These are phyloP conservation scores for Chrysoporthe austroafricana DNA, from an alignment of 2,329 filamentous ascomycete species.

Conservation along the genomic window DNA sequence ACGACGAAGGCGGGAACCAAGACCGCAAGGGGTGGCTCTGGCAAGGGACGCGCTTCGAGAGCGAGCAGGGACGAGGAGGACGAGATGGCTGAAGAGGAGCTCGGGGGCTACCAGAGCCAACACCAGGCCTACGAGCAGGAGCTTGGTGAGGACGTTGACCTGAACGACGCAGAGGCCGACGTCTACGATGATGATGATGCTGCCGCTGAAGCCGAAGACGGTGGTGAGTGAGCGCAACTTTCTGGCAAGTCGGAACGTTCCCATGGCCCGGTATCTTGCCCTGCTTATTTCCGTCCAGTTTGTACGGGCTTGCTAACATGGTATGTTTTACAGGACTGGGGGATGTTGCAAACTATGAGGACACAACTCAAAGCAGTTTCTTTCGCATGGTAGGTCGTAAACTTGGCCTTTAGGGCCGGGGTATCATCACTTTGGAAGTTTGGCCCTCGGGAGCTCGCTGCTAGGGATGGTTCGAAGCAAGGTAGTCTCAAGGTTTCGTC, in stretches of 20 bases:
- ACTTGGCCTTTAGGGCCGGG: constrained; percentile 17
- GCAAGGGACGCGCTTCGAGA: constrained; percentile 8
- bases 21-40: constrained; percentile 6
- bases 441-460: background rate
- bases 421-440: background rate
- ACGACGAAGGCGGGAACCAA: constrained; percentile 10
- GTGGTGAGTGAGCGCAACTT: constrained; percentile 29
- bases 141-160: constrained; percentile 19
- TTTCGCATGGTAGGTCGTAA: constrained; percentile 23
- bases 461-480: background rate
- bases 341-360: constrained; percentile 1
- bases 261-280: background rate
- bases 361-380: constrained; percentile 11
- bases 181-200: constrained; percentile 12
- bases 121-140: constrained; percentile 7
- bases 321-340: background rate
- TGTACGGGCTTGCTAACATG: constrained; percentile 14
- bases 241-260: constrained; percentile 24
- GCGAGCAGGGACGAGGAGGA: constrained; percentile 17
- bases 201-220: constrained; percentile 16
- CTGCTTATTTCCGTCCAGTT: background rate
- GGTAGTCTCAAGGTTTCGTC: background rate
- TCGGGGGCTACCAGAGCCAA: background rate
- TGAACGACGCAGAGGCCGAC: constrained; percentile 20
- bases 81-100: constrained; percentile 16